Percentiles rank a stretch among this genome's conserved stretches.
Conservation (phyloP, 768 basidiomycete genomes). For the Cyathus striatus region DNA sequence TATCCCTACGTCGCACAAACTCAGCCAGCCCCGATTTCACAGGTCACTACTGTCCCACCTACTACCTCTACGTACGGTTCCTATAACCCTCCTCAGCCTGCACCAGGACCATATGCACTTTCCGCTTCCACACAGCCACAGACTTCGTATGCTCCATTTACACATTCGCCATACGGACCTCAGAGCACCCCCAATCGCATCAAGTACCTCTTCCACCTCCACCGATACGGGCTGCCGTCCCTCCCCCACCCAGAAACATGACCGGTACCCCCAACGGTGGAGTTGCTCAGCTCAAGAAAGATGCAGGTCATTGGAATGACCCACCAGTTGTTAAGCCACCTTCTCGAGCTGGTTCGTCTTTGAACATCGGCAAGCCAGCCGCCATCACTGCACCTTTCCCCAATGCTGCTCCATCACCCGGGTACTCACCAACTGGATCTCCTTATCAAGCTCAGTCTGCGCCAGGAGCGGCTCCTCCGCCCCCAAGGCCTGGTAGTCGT, state of each 20-base stretch:
- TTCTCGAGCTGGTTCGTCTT: constrained; percentile 43
- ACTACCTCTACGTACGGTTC: constrained; percentile 7
- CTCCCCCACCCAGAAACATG: constrained; percentile 37
- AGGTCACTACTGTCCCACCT: no score
- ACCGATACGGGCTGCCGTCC: constrained; percentile 21
- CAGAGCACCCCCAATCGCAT: constrained; percentile 28
- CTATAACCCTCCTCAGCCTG: constrained; percentile 17
- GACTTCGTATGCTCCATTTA: constrained; percentile 13
- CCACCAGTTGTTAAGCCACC: constrained; percentile 51
- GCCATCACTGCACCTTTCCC: constrained; percentile 91
- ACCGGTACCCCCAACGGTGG: constrained; percentile 20
- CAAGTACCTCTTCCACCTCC: constrained; percentile 34
- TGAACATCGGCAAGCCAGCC: constrained; percentile 47
- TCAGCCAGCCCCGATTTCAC: no score
- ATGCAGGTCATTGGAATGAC: constrained; percentile 91
- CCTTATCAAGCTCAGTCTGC: constrained; percentile 34
- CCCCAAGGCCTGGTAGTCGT: constrained; percentile 54
- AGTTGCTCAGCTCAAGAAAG: constrained; percentile 54
- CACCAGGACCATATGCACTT: constrained; percentile 9
- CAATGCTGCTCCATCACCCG: constrained; percentile 46
- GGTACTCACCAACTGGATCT: constrained; percentile 37
- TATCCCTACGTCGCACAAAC: no score
- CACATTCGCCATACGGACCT: constrained; percentile 26
- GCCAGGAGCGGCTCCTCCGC: constrained; percentile 48
- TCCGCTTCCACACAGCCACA: constrained; percentile 8